Conservation (phyloP, 1,284 basidiomycete genomes). For the Marasmius tenuissimus region DNA sequence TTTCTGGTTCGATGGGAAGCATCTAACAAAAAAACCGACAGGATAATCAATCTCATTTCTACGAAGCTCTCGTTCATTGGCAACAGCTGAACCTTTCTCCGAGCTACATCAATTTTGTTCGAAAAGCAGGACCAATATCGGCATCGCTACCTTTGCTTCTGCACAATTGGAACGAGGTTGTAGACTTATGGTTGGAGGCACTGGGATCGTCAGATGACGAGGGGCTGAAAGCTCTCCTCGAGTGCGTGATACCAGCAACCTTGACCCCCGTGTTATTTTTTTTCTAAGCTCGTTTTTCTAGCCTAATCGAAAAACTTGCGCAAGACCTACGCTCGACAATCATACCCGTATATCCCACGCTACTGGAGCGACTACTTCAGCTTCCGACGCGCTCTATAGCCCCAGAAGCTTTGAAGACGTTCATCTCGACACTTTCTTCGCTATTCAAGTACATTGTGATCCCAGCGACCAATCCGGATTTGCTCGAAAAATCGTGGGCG, state of each 20-base stretch:
- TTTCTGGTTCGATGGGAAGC: conserved; percentile 1
- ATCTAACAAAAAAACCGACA: conserved; percentile 25
- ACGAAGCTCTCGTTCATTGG: conserved; percentile 69
- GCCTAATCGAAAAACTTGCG: conserved; percentile 71
- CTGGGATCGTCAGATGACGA: conserved; percentile 65
- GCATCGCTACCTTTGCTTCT: conserved; percentile 80
- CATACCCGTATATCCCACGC: conserved; percentile 52
- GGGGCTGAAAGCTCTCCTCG: conserved; percentile 64
- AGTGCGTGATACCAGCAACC: conserved; percentile 50
- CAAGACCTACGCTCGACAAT: conserved; percentile 76
- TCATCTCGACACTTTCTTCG: conserved; percentile 63
- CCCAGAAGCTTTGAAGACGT: conserved; percentile 57
- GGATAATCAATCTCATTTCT: conserved; percentile 76
- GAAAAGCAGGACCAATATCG: conserved; percentile 59
- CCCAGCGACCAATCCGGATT: conserved; percentile 48
- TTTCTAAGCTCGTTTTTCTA: conserved; percentile 29
- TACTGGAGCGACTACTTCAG: conserved; percentile 53
- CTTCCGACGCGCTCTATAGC: conserved; percentile 61
- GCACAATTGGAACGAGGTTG: conserved; percentile 74
- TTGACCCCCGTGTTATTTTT: conserved; percentile 5
- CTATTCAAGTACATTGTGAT: conserved; percentile 73
- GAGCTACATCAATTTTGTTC: conserved; percentile 72
- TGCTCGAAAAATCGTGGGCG: conserved; percentile 60
- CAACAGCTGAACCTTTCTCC: conserved; percentile 78
- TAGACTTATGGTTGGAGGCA: conserved; percentile 59